Evolutionary conservation across 202 grass and related monocot species (phyloP).

Genomic region (Brachypodium distachyon): DNA sequence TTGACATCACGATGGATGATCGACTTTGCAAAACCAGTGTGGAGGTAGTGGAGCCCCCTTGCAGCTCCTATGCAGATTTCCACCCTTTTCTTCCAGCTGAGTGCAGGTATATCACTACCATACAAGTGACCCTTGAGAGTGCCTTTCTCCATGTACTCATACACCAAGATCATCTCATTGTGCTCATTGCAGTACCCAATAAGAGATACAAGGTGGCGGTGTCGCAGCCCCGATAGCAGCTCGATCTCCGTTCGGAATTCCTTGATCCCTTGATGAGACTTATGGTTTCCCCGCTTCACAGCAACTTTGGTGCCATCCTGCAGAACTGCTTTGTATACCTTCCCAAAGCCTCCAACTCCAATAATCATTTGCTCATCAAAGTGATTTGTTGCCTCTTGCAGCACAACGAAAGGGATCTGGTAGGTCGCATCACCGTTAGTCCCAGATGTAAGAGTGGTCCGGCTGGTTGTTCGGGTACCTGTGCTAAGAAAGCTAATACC

Average conservation of each 20-base stretch:
- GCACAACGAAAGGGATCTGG: conserved; percentile 43
- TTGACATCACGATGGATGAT: conserved; percentile 97
- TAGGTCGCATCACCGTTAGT: conserved; percentile 47
- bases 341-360: conserved; percentile 86
- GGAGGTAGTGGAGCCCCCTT: conserved; percentile 93
- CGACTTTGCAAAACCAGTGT: conserved; percentile 64
- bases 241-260: conserved; percentile 93
- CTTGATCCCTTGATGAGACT: conserved; percentile 82
- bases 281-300: conserved; percentile 76
- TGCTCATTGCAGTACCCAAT: conserved; percentile 85
- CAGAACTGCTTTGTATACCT: conserved; percentile 82
- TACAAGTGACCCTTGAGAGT: conserved; percentile 80
- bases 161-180: conserved; percentile 96
- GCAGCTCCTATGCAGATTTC: conserved; percentile 89
- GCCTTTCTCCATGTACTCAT: conserved; percentile 97
- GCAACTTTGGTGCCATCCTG: conserved; percentile 62
- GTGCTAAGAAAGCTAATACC: conserved; percentile 52
- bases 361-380: conserved; percentile 89
- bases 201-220: conserved; percentile 87
- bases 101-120: conserved; percentile 46
- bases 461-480: conserved; percentile 47
- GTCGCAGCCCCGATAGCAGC: conserved; percentile 68
- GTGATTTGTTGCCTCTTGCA: conserved; percentile 66
- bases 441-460: conserved; percentile 53
- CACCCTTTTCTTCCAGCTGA: conserved; percentile 79